These are phyloP conservation scores for Afroboletus lepidellus DNA, from an alignment of 1,284 basidiomycete species.

Conservation along the genomic window DNA sequence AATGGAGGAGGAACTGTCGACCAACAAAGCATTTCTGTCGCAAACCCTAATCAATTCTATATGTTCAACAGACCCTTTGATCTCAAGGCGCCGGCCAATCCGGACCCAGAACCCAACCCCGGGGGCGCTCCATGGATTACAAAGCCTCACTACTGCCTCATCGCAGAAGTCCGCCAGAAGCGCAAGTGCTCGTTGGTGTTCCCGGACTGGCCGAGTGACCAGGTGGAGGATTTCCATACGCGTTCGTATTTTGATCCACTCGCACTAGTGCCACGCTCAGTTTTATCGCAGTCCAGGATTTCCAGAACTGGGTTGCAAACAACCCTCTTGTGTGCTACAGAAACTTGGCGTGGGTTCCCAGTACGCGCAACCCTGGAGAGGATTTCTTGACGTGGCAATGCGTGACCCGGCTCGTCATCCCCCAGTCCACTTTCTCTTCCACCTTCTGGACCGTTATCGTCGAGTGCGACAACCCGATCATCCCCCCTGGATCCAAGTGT, in stretches of 20 bases:
- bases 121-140: background rate
- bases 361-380: background rate
- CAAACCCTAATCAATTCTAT: slow-evolving; percentile 5
- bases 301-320: background rate
- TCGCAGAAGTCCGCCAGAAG: slow-evolving; percentile 16
- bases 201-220: slow-evolving; percentile 9
- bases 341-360: slow-evolving; percentile 9
- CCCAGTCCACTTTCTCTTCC: background rate
- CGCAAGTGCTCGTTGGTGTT: background rate
- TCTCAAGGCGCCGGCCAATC: background rate
- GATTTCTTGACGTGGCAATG: slow-evolving; percentile 4
- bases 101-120: background rate
- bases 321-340: slow-evolving; percentile 3
- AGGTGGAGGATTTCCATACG: slow-evolving; percentile 1
- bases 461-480: slow-evolving; percentile 8
- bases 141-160: slow-evolving; percentile 9
- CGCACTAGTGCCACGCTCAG: background rate
- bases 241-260: background rate
- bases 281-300: slow-evolving; percentile 6
- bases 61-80: slow-evolving; percentile 4
- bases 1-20: background rate
- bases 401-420: slow-evolving; percentile 3
- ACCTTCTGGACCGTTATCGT: slow-evolving; percentile 12
- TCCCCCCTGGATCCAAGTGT: slow-evolving; percentile 5
- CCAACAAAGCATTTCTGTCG: slow-evolving; percentile 8